Evolutionary conservation across 2,329 filamentous ascomycete species (phyloP), one percentile per base, ranked within the genome.

Genomic region (Talaromyces sp.): DNA sequence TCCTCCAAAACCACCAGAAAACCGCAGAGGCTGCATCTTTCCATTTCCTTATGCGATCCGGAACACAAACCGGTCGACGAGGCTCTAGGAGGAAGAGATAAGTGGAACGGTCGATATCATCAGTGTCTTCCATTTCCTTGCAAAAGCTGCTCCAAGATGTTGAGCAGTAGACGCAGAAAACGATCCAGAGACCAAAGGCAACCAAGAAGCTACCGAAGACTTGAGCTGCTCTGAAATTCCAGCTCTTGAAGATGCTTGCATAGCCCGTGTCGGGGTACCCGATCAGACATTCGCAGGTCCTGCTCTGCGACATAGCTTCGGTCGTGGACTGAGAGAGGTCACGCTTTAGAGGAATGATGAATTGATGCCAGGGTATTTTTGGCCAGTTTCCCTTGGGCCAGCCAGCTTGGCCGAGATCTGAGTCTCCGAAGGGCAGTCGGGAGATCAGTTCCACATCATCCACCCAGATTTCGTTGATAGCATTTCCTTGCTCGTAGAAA

Each of bases 331-430:
- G 10, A 11, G 22, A 22, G 39, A 43, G 37, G 22, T 36, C 52
- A 17, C 65, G 65, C 47, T 64, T 65, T 36, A 71, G 45, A 7
- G 70, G 71, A 14, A 74, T 74, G 36, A 73, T 67, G 32, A 74
- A 74, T 16, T 72, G 68, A 59, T 69, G 69, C 71, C 71, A 74
- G 3, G 71, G 70, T 29, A 73, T 70, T 42, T 74, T 74, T 3
- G 71, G 71, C 49, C 63, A 69, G 24, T 61, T 62, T 9, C 63
- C 61, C 5, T 55, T 49, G 1, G 68, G 66, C 70, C 70, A 73
- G 10, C 63, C 64, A 4, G 71, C 68, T 56, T 74, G 71, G 6
- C 64, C 69, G 47, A 73, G 62, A 43, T 74, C 70, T 8, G 70
- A 71, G 50, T 71, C 70, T 1, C 70, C 70, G 51, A 74, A 74